phyloP scores from a whole-genome alignment of 768 basidiomycete species.

The Psilocybe azurescens region DNA sequence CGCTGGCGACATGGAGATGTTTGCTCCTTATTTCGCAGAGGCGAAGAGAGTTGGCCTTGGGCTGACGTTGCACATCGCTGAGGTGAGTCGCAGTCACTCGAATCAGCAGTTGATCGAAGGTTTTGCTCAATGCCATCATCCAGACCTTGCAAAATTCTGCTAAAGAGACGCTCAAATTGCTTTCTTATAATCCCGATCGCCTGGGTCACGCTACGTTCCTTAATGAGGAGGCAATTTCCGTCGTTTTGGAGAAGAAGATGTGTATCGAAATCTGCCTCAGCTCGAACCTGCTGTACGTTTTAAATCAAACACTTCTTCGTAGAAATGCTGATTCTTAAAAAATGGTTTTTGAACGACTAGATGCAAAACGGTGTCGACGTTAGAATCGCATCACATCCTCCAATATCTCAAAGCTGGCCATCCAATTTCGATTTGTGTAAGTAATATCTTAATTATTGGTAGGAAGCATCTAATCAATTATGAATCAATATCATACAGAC shows the following conservation, averaged over 20 bases:
- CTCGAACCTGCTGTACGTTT: slow-evolving; percentile 73
- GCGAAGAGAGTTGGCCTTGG: slow-evolving; percentile 68
- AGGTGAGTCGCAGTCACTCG: slow-evolving; percentile 47
- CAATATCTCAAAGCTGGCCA: slow-evolving; percentile 68
- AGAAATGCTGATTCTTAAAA: not conserved
- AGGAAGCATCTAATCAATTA: not conserved
- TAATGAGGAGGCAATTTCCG: slow-evolving; percentile 56
- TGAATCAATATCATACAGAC: slow-evolving; percentile 51
- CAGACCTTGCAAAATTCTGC: slow-evolving; percentile 54
- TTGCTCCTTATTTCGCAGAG: slow-evolving; percentile 53
- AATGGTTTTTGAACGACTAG: slow-evolving; percentile 35
- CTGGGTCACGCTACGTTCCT: slow-evolving; percentile 87
- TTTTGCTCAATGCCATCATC: not conserved
- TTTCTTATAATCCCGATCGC: slow-evolving; percentile 68
- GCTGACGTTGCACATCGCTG: slow-evolving; percentile 84
- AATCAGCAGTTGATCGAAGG: not conserved
- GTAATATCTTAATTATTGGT: slow-evolving; percentile 26
- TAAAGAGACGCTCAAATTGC: slow-evolving; percentile 63
- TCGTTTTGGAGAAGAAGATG: slow-evolving; percentile 58
- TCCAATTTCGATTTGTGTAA: slow-evolving; percentile 79
- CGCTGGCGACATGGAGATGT: slow-evolving; percentile 59
- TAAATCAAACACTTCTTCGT: not conserved
- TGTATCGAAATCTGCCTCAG: slow-evolving; percentile 84
- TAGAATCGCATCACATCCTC: slow-evolving; percentile 77
- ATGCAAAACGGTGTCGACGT: slow-evolving; percentile 66